Evolutionary conservation across 306 rosid species (phyloP).

Genomic region (Potentilla sterilis): DNA sequence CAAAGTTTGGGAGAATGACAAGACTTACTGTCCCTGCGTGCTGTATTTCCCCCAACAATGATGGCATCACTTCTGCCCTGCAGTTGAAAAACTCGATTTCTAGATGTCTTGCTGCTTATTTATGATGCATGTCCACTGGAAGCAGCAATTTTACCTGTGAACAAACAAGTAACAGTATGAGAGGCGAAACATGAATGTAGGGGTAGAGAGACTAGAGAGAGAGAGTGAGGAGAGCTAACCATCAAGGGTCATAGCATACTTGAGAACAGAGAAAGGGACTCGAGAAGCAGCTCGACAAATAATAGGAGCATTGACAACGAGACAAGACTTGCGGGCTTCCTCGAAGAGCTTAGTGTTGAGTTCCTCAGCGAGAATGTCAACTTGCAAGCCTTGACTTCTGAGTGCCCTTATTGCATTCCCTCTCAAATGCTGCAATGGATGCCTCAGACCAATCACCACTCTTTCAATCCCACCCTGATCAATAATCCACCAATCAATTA

Average conservation of each 20-base stretch:
- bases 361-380: slow-evolving; percentile 88
- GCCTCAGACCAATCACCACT: slow-evolving; percentile 89
- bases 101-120: slow-evolving; percentile 76
- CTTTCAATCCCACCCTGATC: slow-evolving; percentile 70
- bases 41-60: slow-evolving; percentile 88
- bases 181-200: too few species aligned
- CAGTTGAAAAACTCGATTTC: slow-evolving; percentile 68
- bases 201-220: too few species aligned
- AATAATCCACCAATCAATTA: not conserved
- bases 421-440: slow-evolving; percentile 81
- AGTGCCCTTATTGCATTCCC: slow-evolving; percentile 76
- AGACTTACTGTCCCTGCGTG: slow-evolving; percentile 79
- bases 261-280: slow-evolving; percentile 85
- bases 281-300: slow-evolving; percentile 79
- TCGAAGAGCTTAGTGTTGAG: slow-evolving; percentile 55
- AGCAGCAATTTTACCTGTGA: slow-evolving; percentile 85
- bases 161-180: too few species aligned
- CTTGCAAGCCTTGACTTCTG: slow-evolving; percentile 72
- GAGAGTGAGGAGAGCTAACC: slow-evolving; percentile 42
- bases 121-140: slow-evolving; percentile 81
- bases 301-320: slow-evolving; percentile 85
- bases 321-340: slow-evolving; percentile 81
- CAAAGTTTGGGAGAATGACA: slow-evolving; percentile 12
- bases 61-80: slow-evolving; percentile 94
- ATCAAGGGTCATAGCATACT: slow-evolving; percentile 97